Evolutionary conservation across 2,329 filamentous ascomycete species (phyloP).

Genomic region (Fusarium mundagurra): DNA sequence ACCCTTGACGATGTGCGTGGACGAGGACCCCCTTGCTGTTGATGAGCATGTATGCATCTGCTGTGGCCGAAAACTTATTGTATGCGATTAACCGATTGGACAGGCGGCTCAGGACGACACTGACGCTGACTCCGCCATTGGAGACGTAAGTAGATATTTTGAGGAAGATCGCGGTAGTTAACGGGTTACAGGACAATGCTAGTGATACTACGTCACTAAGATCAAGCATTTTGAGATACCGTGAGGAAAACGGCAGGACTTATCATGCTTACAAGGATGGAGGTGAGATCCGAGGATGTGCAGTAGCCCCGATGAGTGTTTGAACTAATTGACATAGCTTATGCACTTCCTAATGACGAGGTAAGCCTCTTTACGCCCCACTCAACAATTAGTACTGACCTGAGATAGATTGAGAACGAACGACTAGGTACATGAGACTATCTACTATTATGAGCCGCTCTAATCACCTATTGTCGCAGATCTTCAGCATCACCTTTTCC

Average conservation of each 20-base stretch:
- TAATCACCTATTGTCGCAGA: neutral
- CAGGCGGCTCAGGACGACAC: neutral
- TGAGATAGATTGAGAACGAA: conserved; percentile 11
- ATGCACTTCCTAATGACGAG: conserved; percentile 27
- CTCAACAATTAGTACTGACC: neutral
- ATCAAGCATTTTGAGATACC: neutral
- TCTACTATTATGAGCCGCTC: neutral
- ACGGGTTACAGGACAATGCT: neutral
- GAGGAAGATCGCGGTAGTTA: fast-evolving
- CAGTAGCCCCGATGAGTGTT: fast-evolving
- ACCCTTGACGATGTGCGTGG: neutral
- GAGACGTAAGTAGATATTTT: neutral
- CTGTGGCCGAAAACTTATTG: neutral
- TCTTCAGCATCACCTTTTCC: conserved; percentile 24
- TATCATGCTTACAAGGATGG: conserved; percentile 12
- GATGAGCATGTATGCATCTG: neutral
- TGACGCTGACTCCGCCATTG: neutral
- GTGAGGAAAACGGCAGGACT: neutral
- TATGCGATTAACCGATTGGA: neutral
- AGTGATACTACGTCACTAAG: neutral
- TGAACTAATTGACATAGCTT: neutral
- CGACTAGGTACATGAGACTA: neutral
- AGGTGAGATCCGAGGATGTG: neutral
- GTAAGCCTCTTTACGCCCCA: neutral
- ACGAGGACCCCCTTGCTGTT: neutral